These are phyloP conservation scores for Daphne laureola DNA, from an alignment of 441 rosid species.

Conservation along the genomic window DNA sequence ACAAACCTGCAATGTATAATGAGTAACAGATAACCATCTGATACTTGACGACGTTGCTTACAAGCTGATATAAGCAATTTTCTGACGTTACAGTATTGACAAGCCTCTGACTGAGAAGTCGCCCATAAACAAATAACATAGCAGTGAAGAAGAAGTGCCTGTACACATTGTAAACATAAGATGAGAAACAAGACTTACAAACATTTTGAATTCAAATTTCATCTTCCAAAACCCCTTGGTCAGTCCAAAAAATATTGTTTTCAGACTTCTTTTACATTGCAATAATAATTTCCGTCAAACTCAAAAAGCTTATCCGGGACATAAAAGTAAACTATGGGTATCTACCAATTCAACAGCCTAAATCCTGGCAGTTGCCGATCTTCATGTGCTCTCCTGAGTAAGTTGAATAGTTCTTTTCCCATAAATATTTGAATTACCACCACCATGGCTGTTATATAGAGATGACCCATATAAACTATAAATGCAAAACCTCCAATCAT, in stretches of 20 bases:
- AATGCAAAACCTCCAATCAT: slow-evolving; percentile 80
- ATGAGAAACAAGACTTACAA: slow-evolving; percentile 1
- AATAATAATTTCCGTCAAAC: background rate
- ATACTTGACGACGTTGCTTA: slow-evolving; percentile 64
- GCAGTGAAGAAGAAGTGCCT: slow-evolving; percentile 97
- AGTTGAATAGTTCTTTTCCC: slow-evolving; percentile 74
- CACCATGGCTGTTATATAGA: slow-evolving; percentile 79
- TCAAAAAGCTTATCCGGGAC: slow-evolving; percentile 1
- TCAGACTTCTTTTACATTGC: background rate
- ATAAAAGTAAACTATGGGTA: slow-evolving; percentile 5
- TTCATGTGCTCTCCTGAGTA: slow-evolving; percentile 73
- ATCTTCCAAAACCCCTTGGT: no score
- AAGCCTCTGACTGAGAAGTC: slow-evolving; percentile 72
- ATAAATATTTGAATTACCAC: slow-evolving; percentile 83
- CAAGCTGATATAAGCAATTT: slow-evolving; percentile 59
- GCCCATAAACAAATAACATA: slow-evolving; percentile 87
- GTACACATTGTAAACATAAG: slow-evolving; percentile 18
- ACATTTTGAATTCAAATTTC: background rate
- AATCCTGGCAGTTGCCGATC: slow-evolving; percentile 82
- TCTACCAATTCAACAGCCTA: slow-evolving; percentile 81
- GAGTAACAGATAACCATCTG: slow-evolving; percentile 80
- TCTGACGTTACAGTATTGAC: slow-evolving; percentile 74
- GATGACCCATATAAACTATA: slow-evolving; percentile 84
- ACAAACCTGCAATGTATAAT: slow-evolving; percentile 72
- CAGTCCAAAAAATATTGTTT: background rate